Percentiles rank a stretch among this genome's conserved stretches.
These are phyloP conservation scores for Collybia mongolica DNA, from an alignment of 768 basidiomycete species.

Conservation along the genomic window DNA sequence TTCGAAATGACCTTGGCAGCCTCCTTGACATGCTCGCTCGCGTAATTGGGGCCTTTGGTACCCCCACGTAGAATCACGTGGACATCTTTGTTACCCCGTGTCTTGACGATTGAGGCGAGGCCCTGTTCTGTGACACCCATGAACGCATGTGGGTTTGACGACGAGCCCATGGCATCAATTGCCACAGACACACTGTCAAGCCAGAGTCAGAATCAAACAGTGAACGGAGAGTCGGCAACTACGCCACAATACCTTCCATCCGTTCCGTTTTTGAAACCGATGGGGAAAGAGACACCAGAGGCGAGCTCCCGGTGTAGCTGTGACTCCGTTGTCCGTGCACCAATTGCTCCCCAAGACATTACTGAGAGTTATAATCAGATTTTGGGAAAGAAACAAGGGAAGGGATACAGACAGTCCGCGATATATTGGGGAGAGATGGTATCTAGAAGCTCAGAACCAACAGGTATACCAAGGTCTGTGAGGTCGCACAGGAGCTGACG, in stretches of 20 bases:
- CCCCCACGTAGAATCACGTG: constrained; percentile 97
- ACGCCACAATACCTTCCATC: constrained; percentile 65
- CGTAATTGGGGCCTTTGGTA: constrained; percentile 87
- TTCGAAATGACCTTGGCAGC: constrained; percentile 66
- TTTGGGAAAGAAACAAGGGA: neutral
- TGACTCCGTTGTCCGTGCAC: constrained; percentile 95
- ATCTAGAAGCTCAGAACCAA: constrained; percentile 93
- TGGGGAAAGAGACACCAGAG: constrained; percentile 95
- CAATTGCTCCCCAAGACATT: constrained; percentile 93
- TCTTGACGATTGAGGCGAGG: constrained; percentile 94
- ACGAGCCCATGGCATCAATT: constrained; percentile 94
- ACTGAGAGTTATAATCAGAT: constrained; percentile 34
- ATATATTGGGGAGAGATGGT: constrained; percentile 78
- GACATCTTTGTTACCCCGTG: constrained; percentile 80
- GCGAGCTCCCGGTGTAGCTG: constrained; percentile 97
- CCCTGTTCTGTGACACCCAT: constrained; percentile 90
- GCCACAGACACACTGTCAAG: constrained; percentile 71
- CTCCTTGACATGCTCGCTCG: constrained; percentile 64
- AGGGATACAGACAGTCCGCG: constrained; percentile 54
- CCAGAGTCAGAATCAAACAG: constrained; percentile 4
- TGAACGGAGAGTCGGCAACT: constrained; percentile 6
- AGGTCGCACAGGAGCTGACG: constrained; percentile 91
- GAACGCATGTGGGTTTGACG: constrained; percentile 92
- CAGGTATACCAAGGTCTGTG: constrained; percentile 85
- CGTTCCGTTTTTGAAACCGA: constrained; percentile 99